Evolutionary conservation across 352 stramenopile species (phyloP).

Genomic region (Saprolegnia diclina): DNA sequence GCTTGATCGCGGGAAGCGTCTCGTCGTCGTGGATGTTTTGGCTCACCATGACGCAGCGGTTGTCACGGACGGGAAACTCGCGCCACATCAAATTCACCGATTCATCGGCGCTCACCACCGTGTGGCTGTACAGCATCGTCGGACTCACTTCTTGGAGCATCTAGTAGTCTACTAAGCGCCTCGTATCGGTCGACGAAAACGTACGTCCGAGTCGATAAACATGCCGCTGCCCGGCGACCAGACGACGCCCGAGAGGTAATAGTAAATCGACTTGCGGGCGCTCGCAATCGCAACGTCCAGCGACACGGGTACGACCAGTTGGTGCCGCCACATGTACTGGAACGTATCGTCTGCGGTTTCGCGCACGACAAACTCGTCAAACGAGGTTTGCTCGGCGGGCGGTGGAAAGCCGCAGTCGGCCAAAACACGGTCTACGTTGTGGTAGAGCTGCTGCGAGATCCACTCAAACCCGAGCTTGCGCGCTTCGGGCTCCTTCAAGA

Average conservation of each 20-base stretch:
- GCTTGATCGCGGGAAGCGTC: slow-evolving; percentile 2
- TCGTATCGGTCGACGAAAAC: not conserved
- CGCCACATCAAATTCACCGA: slow-evolving; percentile 19
- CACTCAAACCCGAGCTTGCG: slow-evolving; percentile 16
- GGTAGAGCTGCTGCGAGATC: slow-evolving; percentile 13
- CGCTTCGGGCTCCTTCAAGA: slow-evolving; percentile 5
- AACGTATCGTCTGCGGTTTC: slow-evolving; percentile 5
- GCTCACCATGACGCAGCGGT: slow-evolving; percentile 17
- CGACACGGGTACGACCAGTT: not conserved
- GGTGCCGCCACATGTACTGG: slow-evolving; percentile 23
- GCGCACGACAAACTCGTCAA: slow-evolving; percentile 14
- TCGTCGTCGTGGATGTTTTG: slow-evolving; percentile 27
- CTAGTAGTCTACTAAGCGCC: not conserved
- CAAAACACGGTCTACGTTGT: slow-evolving; percentile 15
- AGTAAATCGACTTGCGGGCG: not conserved
- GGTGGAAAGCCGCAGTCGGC: slow-evolving; percentile 16
- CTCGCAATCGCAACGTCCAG: not conserved
- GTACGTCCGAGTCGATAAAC: not conserved
- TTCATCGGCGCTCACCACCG: slow-evolving; percentile 11
- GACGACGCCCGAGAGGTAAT: not conserved
- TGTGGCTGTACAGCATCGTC: not conserved
- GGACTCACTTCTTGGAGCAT: slow-evolving; percentile 1
- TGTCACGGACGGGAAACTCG: slow-evolving; percentile 4
- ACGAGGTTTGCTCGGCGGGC: not conserved
- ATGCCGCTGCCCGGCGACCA: slow-evolving; percentile 17